phyloP scores from a whole-genome alignment of 139 green algal species.

The Coccomyxa sp. region DNA sequence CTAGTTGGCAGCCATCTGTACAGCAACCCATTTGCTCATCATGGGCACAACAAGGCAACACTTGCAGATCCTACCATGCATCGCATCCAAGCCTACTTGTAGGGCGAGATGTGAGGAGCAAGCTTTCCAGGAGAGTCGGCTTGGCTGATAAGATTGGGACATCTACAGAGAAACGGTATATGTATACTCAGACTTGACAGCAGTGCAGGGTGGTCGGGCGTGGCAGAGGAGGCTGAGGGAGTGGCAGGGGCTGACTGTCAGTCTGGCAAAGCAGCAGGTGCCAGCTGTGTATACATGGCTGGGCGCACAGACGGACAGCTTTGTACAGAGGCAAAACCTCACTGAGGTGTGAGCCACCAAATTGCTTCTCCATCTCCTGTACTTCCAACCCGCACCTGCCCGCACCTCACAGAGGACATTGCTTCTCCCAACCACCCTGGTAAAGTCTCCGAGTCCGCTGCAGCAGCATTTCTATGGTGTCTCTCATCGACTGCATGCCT shows the following conservation, averaged over 20 bases:
- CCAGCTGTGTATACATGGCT: not conserved
- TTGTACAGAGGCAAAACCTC: conserved; percentile 6
- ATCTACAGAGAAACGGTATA: too few relatives aligned
- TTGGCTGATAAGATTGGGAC: too few relatives aligned
- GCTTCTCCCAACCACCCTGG: too few relatives aligned
- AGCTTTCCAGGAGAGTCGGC: too few relatives aligned
- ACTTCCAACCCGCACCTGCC: not conserved
- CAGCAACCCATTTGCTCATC: too few relatives aligned
- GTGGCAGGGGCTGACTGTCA: not conserved
- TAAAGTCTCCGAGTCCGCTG: too few relatives aligned
- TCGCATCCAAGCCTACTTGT: too few relatives aligned
- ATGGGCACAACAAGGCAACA: too few relatives aligned
- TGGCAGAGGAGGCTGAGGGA: conserved; percentile 6
- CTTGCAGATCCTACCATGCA: too few relatives aligned
- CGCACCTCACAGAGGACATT: not conserved
- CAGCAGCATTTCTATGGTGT: not conserved
- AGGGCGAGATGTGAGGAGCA: not conserved
- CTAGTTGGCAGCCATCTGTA: too few relatives aligned
- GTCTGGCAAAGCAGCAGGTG: not conserved
- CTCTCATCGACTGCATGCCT: not conserved
- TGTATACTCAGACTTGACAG: too few relatives aligned
- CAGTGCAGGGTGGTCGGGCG: too few relatives aligned
- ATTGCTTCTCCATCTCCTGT: not conserved
- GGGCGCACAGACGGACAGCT: not conserved
- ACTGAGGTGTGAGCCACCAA: conserved; percentile 7